These are phyloP conservation scores for Barnettozyma siamensis DNA, from an alignment of 805 yeast genomes.

Conservation along the genomic window DNA sequence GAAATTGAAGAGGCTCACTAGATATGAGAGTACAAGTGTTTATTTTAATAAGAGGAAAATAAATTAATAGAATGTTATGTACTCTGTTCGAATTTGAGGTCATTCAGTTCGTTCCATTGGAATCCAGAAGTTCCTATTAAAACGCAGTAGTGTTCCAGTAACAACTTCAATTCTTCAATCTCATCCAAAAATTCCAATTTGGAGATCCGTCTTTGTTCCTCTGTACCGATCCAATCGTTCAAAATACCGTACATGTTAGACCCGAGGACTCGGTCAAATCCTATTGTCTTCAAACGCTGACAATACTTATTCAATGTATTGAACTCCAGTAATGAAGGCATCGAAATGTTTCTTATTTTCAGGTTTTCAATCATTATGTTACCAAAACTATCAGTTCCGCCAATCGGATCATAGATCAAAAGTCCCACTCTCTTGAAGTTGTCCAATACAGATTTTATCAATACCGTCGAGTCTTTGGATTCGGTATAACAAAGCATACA, in stretches of 20 bases:
- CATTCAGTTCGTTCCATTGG: constrained; percentile 13
- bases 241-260: constrained; percentile 31
- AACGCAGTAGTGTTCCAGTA: constrained; percentile 49
- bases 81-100: constrained; percentile 12
- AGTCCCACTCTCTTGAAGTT: constrained; percentile 21
- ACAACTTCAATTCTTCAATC: constrained; percentile 47
- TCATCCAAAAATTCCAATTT: constrained; percentile 52
- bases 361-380: constrained; percentile 48
- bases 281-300: constrained; percentile 14
- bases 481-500: constrained; percentile 52
- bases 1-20: neutral
- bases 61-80: neutral
- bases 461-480: constrained; percentile 33
- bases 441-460: constrained; percentile 31
- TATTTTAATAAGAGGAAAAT: no score
- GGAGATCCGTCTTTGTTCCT: constrained; percentile 38
- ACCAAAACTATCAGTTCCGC: constrained; percentile 48
- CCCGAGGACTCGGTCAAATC: constrained; percentile 11
- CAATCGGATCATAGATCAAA: constrained; percentile 56
- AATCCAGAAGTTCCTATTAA: constrained; percentile 24
- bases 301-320: constrained; percentile 30
- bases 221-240: constrained; percentile 27
- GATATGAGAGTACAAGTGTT: no score
- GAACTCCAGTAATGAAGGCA: constrained; percentile 34
- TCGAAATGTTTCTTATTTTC: constrained; percentile 36